Evolutionary conservation across 2,329 filamentous ascomycete species (phyloP), one percentile per base, ranked within the genome.

Genomic region (Monosporascus sp.): DNA sequence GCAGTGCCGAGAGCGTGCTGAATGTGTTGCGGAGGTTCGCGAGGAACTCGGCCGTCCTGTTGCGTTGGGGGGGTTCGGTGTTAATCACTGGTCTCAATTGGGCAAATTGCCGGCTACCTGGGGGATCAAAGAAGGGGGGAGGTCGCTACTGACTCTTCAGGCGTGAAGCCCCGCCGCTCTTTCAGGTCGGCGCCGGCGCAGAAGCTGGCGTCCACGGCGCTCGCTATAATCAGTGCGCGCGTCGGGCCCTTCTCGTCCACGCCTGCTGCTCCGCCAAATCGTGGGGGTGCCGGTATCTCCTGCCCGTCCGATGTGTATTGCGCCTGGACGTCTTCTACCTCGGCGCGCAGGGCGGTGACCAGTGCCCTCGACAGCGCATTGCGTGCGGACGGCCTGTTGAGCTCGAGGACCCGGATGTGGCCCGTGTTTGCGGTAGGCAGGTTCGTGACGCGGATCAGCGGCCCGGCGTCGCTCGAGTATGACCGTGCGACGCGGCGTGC

Each of bases 151-250:
- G 70, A 96, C 91, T 97, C 88, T 63, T 91, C 82, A 56, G 78
- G 80, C 1, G 83, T 86, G 72, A 97, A 94, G 4, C 79, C 82
- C 54, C 81, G 80, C 28, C 93, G 78, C 77, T 97, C 93, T 69
- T 97, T 97, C 64, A 99, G 73, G 68, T 99, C 94, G 4, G 94
- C 94, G 38, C 94, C 94, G 0, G 94, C 91, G 71, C 94, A 99
- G 71, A 99, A 99, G 63, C 86, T 88, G 24, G 83, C 78, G 62
- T 97, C 90, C n/a, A 90, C 81, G 41, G 90, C 89, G 65, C 89
- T 95, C 11, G 90, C 88, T 17, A 99, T 64, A 41, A 99, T 83
- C 61, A 99, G 70, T 2, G 89, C 93, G 59, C 94, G 78, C 17
- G 92, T 97, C 0, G 80, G 79, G 0, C 78, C 79, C 56, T 71